Percentiles rank a stretch among this genome's conserved stretches.
Conservation (phyloP, 345 rosid genomes). For the Boechera retrofracta region DNA sequence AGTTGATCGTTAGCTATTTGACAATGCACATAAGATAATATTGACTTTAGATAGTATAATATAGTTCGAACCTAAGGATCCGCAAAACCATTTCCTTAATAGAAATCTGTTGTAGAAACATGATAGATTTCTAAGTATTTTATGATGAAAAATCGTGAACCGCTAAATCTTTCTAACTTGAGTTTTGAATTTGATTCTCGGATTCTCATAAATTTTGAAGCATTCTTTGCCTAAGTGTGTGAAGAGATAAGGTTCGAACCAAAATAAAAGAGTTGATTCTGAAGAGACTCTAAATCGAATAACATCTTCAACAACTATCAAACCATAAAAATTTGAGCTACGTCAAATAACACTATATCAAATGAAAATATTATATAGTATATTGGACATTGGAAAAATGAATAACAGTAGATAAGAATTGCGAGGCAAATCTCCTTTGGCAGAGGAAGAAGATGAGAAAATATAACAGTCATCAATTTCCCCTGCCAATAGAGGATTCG, state of each 20-base stretch:
- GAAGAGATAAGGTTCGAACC: neutral
- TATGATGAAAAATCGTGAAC: neutral
- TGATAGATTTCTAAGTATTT: conserved; percentile 6
- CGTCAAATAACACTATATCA: neutral
- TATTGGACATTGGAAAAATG: neutral
- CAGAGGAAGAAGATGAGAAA: conserved; percentile 34
- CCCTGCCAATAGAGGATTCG: conserved; percentile 42
- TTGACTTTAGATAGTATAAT: neutral
- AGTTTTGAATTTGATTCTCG: neutral
- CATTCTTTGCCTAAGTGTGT: neutral
- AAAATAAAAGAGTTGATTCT: neutral
- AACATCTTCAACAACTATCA: neutral
- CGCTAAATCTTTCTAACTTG: neutral
- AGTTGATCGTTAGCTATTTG: conserved; percentile 11
- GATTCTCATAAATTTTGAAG: neutral
- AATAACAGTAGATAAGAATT: conserved; percentile 25
- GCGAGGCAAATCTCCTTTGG: conserved; percentile 48
- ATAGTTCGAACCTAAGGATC: neutral
- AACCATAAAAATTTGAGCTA: neutral
- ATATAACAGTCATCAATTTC: neutral
- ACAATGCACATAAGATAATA: neutral
- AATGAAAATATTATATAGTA: conserved; percentile 6
- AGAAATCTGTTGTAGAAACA: neutral
- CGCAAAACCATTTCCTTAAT: neutral
- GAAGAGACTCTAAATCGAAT: neutral